Evolutionary conservation across 2,329 filamentous ascomycete species (phyloP), one percentile per base, ranked within the genome.

Genomic region (Macrophomina pseudophaseolina): DNA sequence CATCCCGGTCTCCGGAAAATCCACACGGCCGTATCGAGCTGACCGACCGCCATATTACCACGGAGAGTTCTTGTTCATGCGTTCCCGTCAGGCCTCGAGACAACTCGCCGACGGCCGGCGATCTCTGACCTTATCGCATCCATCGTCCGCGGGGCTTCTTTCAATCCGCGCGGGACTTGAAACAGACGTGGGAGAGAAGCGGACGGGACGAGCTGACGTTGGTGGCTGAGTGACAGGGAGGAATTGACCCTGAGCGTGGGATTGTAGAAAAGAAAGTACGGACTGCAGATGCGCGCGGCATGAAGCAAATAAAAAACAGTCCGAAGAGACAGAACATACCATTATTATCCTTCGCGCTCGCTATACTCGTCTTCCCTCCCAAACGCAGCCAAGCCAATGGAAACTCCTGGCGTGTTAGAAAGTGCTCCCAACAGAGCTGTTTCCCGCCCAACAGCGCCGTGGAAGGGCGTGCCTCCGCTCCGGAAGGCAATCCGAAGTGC

Each of bases 101-200:
- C 40, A 48, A 46, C 28, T 60, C 56, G 58, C 58, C 58, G 58
- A 49, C 42, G 42, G 42, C 58, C 44, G 58, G 28, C 16, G 42
- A 38, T 49, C 58, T 35, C 42, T 23, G 28, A n/a, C 38, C 56
- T 46, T 60, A 49, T 62, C 58, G 58, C 44, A 28, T 62, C 58
- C 30, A 32, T 44, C 12, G 40, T 38, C 30, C 23, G 30, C 28
- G 40, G 40, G 30, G 16, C 14, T 4, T 12, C 9, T 35, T 28
- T 30, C 58, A 38, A 40, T 12, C 58, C 42, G 32, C 58, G 42
- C 30, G 38, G 12, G 12, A 35, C 44, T 49, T 12, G 52, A n/a
- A 38, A 49, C 5, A 35, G 44, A 62, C 58, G n/a, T 23, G 42
- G 58, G 32, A 49, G n/a, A 35, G 42, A 30, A 38, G 18, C 44